A percentile compares a stretch with the other conserved stretches of the same genome.
These are phyloP conservation scores for Gentiana straminea DNA, from an alignment of 257 asterid species.

Conservation along the genomic window DNA sequence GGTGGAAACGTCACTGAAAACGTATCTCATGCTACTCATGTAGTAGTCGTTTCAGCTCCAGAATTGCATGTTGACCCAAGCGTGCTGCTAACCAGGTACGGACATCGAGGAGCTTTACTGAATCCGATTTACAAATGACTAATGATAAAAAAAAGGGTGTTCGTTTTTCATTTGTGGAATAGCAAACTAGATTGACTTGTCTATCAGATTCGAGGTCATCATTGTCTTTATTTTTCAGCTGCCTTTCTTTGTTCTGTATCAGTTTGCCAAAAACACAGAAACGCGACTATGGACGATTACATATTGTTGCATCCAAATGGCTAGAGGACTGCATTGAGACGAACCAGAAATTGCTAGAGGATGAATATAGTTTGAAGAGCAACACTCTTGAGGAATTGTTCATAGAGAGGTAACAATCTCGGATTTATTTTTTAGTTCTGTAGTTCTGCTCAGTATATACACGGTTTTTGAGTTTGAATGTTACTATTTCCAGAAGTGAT, in stretches of 20 bases:
- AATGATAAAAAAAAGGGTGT: no score
- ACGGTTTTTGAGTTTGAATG: background rate
- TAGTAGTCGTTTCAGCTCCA: constrained; percentile 44
- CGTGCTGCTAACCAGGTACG: constrained; percentile 47
- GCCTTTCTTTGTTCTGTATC: constrained; percentile 14
- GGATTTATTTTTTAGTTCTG: no score
- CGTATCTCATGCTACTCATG: constrained; percentile 67
- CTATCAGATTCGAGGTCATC: no score
- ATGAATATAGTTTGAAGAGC: constrained; percentile 54
- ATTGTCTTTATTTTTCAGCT: no score
- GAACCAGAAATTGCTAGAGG: constrained; percentile 53
- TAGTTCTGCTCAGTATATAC: background rate
- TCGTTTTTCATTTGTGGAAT: no score
- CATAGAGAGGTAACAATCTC: constrained; percentile 37
- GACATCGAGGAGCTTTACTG: background rate
- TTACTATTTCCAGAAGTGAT: background rate
- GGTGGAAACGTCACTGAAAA: constrained; percentile 60
- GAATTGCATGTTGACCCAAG: constrained; percentile 35
- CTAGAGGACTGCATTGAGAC: constrained; percentile 61
- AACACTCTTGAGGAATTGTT: constrained; percentile 23
- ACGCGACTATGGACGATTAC: constrained; percentile 34
- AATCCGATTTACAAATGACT: background rate
- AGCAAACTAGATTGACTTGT: no score
- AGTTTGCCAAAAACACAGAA: constrained; percentile 61
- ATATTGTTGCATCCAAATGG: constrained; percentile 65